phyloP scores from a whole-genome alignment of 768 basidiomycete genomes.

The Rickenella mellea region DNA sequence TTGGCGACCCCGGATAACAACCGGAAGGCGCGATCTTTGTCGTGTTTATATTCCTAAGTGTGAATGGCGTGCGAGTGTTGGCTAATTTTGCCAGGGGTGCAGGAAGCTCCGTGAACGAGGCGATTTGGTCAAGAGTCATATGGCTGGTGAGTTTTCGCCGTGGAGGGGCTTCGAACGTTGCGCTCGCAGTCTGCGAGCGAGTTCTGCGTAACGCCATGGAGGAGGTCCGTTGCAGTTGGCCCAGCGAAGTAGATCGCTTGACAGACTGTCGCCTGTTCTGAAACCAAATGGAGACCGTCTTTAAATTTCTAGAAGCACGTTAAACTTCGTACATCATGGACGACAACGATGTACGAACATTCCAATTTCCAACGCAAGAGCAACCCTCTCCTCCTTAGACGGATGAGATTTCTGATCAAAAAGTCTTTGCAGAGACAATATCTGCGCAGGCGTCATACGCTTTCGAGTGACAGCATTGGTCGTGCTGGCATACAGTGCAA shows the following conservation, averaged over 20 bases:
- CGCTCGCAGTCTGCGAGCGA: neutral
- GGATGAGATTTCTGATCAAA: constrained; percentile 30
- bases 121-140: constrained; percentile 48
- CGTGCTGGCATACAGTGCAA: constrained; percentile 7
- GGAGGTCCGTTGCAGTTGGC: neutral
- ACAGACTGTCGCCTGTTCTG: constrained; percentile 59
- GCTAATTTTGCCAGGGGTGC: constrained; percentile 5
- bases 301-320: constrained; percentile 27
- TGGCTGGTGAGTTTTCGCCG: constrained; percentile 6
- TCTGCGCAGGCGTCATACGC: constrained; percentile 22
- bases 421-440: constrained; percentile 22
- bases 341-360: constrained; percentile 19
- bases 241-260: constrained; percentile 15
- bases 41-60: constrained; percentile 30
- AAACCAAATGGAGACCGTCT: constrained; percentile 64
- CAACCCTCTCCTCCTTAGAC: constrained; percentile 30
- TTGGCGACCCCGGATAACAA: constrained; percentile 10
- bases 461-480: too few species aligned
- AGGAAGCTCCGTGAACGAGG: constrained; percentile 39
- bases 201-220: too few species aligned
- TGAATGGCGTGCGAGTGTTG: constrained; percentile 19
- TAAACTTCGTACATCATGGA: constrained; percentile 14
- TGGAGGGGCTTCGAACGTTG: constrained; percentile 4
- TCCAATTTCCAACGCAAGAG: constrained; percentile 27
- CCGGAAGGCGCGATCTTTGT: constrained; percentile 8